Evolutionary conservation across 192 early-diverging fungal species (phyloP).

Genomic region (Dissophora globulifera): DNA sequence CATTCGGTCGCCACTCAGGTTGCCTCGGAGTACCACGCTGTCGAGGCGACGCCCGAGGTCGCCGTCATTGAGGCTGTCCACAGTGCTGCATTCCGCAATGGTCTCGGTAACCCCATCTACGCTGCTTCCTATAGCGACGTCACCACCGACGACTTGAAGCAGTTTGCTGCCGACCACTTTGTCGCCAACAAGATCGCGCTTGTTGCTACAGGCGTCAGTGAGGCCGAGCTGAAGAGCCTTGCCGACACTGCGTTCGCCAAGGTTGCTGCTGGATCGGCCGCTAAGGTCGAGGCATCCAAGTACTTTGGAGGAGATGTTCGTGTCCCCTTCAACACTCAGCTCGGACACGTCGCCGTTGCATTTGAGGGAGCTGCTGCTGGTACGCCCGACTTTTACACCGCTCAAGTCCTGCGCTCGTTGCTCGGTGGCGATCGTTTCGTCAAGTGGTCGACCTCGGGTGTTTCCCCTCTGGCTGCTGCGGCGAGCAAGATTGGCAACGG

Average conservation of each 20-base stretch:
- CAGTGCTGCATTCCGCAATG: constrained; percentile 90
- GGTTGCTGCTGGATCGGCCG: constrained; percentile 55
- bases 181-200: constrained; percentile 80
- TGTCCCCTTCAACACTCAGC: constrained; percentile 67
- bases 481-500: constrained; percentile 63
- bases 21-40: constrained; percentile 71
- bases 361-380: constrained; percentile 75
- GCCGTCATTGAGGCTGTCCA: constrained; percentile 84
- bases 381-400: constrained; percentile 70
- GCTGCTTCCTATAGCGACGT: constrained; percentile 73
- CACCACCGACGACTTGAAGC: constrained; percentile 72
- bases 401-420: constrained; percentile 69
- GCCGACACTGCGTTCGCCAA: constrained; percentile 69
- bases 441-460: constrained; percentile 70
- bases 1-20: constrained; percentile 71
- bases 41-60: constrained; percentile 71
- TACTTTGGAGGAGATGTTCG: constrained; percentile 90
- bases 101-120: constrained; percentile 95
- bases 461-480: constrained; percentile 72
- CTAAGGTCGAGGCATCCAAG: constrained; percentile 57
- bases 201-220: constrained; percentile 86
- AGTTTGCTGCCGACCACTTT: constrained; percentile 78
- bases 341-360: constrained; percentile 82
- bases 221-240: constrained; percentile 73
- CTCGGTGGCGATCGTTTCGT: constrained; percentile 69